phyloP scores from a whole-genome alignment of 2,329 filamentous ascomycete genomes.

The Cladophialophora exuberans region DNA sequence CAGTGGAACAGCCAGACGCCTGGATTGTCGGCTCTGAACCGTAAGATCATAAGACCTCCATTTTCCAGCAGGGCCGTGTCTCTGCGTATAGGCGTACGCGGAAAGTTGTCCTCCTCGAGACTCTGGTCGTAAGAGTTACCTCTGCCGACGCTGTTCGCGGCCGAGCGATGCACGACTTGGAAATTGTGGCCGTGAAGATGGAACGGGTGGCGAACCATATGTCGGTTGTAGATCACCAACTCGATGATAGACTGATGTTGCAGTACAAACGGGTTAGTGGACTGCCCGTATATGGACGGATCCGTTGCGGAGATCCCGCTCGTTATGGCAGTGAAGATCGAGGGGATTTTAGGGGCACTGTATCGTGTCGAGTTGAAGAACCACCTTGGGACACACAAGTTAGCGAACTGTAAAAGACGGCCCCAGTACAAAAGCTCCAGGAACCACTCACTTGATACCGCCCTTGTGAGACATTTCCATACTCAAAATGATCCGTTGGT shows the following conservation, averaged over 20 bases:
- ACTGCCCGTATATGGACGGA: constrained; percentile 65
- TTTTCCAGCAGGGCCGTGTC: constrained; percentile 70
- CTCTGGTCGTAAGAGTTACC: not conserved
- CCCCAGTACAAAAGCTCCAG: not conserved
- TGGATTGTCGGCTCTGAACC: constrained; percentile 49
- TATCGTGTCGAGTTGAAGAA: constrained; percentile 38
- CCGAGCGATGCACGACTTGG: constrained; percentile 60
- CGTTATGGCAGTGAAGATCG: constrained; percentile 36
- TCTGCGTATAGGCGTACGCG: constrained; percentile 60
- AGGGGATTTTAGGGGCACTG: constrained; percentile 33
- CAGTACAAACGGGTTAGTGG: constrained; percentile 58
- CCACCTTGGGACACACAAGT: constrained; percentile 39
- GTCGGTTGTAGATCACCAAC: constrained; percentile 49
- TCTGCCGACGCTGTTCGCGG: not conserved
- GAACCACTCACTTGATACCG: constrained; percentile 41
- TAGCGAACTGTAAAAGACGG: constrained; percentile 37
- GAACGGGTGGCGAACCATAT: constrained; percentile 52
- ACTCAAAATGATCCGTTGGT: constrained; percentile 65
- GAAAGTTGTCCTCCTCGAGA: constrained; percentile 44
- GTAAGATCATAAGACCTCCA: constrained; percentile 67
- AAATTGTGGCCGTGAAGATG: constrained; percentile 65
- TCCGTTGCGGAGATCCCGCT: constrained; percentile 52
- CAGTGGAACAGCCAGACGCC: constrained; percentile 73
- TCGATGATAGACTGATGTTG: constrained; percentile 46
- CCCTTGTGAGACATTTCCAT: constrained; percentile 68